phyloP scores from a whole-genome alignment of 805 yeast species.

The Barnettozyma populi region DNA sequence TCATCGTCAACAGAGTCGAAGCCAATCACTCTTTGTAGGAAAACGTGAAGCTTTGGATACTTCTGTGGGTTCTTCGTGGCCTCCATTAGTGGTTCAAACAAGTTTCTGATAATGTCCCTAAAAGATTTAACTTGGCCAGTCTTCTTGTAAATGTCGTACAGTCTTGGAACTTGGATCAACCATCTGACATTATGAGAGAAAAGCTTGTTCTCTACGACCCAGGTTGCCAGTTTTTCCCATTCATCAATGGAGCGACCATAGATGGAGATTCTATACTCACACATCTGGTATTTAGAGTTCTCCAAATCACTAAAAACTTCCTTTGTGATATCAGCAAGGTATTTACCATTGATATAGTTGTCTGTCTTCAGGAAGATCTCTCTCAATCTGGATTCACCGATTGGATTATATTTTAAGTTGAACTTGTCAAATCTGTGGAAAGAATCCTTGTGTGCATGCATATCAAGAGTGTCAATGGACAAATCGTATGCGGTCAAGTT shows the following conservation, averaged over 20 bases:
- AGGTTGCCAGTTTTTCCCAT: conserved; percentile 92
- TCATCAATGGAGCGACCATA: conserved; percentile 88
- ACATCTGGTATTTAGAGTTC: conserved; percentile 94
- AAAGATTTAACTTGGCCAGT: conserved; percentile 65
- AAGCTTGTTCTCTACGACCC: conserved; percentile 92
- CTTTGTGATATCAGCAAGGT: conserved; percentile 87
- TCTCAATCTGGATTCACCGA: conserved; percentile 95
- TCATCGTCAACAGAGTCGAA: conserved; percentile 99
- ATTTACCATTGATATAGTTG: conserved; percentile 81
- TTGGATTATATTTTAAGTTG: conserved; percentile 94
- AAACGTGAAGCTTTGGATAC: conserved; percentile 87
- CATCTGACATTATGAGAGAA: conserved; percentile 94
- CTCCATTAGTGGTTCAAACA: conserved; percentile 86
- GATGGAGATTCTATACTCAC: conserved; percentile 90
- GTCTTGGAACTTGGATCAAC: conserved; percentile 92
- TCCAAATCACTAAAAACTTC: conserved; percentile 95
- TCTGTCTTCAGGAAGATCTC: conserved; percentile 96
- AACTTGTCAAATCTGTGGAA: conserved; percentile 98
- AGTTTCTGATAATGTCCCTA: conserved; percentile 69
- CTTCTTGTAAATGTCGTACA: conserved; percentile 83
- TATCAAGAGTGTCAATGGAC: conserved; percentile 93
- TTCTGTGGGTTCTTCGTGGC: conserved; percentile 78
- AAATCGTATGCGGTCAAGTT: conserved; percentile 90
- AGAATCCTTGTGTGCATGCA: conserved; percentile 99
- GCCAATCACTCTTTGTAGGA: conserved; percentile 91